A percentile compares a stretch with the other conserved stretches of the same genome.
Conservation (phyloP, 2,329 filamentous ascomycete species). For the Aspergillus sp. region DNA sequence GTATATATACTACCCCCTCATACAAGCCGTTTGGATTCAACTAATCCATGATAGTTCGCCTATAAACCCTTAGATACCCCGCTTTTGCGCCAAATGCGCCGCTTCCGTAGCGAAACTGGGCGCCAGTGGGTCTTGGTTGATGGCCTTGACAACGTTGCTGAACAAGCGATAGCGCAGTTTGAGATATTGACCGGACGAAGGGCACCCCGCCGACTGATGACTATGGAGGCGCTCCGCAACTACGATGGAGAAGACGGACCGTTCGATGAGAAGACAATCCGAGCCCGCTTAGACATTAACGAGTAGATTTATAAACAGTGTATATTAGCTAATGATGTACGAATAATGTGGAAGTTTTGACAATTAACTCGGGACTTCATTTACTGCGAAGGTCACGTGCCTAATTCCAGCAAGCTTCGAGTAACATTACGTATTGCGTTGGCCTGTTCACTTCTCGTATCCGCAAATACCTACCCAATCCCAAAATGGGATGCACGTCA, state of each 20-base stretch:
- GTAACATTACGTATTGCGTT: neutral
- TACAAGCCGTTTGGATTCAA: constrained; percentile 5
- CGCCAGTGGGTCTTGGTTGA: constrained; percentile 70
- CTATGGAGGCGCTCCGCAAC: constrained; percentile 56
- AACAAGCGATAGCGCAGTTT: constrained; percentile 79
- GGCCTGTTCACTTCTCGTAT: too few species aligned
- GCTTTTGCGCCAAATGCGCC: constrained; percentile 66
- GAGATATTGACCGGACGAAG: constrained; percentile 75
- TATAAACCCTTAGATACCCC: constrained; percentile 74
- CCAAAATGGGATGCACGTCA: constrained; percentile 2
- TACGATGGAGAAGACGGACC: constrained; percentile 35
- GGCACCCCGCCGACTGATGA: constrained; percentile 70
- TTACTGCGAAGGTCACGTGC: too few species aligned
- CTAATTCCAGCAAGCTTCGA: neutral
- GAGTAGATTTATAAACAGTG: neutral
- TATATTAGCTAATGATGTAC: constrained; percentile 16
- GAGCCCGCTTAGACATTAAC: constrained; percentile 28
- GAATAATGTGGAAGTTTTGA: neutral
- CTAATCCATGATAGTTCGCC: constrained; percentile 41
- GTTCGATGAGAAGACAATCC: constrained; percentile 41
- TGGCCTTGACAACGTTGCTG: constrained; percentile 71
- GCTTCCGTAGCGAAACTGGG: constrained; percentile 54
- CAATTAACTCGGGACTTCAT: too few species aligned
- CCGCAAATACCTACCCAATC: neutral
- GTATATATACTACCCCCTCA: constrained; percentile 34